Evolutionary conservation across 805 yeast genomes (phyloP), one percentile per base, ranked within the genome.

Genomic region (Saccharomyces paradoxus): DNA sequence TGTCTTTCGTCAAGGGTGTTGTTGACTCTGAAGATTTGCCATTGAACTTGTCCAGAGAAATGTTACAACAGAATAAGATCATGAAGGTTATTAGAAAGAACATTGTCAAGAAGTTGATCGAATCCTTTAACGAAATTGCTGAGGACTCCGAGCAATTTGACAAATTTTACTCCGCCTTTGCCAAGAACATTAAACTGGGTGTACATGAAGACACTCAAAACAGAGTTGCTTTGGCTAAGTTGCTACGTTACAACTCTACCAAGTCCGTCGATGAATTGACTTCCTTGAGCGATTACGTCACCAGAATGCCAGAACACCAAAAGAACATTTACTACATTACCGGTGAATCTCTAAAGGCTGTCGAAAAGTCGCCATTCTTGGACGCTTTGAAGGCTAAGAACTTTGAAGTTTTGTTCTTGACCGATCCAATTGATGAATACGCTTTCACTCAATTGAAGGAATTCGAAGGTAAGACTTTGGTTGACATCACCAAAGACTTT

Each of bases 21-120:
- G 99, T 94, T 62, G 99, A 94, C 81, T 89, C 97, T 67, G 98
- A 94, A 81, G 99, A 94, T 79, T 82, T 94, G 77, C 99, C 99
- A 77, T 86, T 94, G 78, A 94, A 94, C 92, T 83, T 94, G 80
- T 94, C 99, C 68, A 92, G 99, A 88, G 99, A 94, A 81, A 87
- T 95, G 87, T 84, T 94, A 74, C 99, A 94, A 81, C 99, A 94
- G 81, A 94, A 94, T 89, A 94, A 94, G 89, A 94, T 94, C 77
- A 84, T 94, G 79, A 94, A 94, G 87, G 99, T 94, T 62, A 94
- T 94, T 75, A 90, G 95, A 83, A 94, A 94, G 92, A 94, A 94
- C 84, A 87, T 94, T 71, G 95, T 94, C 76, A 94, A 94, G 91
- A 92, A 94, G 80, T 80, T 92, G 73, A 89, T 94, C 71, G 99